Base-by-base conservation (phyloP, 129 eudicot genomes). In the Flaveria sonorensis region DNA sequence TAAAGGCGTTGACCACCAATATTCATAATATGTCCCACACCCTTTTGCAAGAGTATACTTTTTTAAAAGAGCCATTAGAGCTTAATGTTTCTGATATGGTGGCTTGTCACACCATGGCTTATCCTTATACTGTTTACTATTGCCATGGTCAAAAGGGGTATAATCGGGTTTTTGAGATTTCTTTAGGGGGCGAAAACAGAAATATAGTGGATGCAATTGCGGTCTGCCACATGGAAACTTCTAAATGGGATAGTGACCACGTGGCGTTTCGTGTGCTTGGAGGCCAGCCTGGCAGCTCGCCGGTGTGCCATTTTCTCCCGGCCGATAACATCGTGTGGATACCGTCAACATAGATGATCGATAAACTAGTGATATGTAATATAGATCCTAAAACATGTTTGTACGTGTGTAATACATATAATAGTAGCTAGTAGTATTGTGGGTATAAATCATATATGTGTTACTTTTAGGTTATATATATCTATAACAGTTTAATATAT, bases 31-130 rank as follows among this genome's bases (percentile, higher is more conserved):
- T 69, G 20, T 21, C 76, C n/a, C 24, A 60, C 11, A 69, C 81
- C 59, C 70, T 59, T 70, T 73, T 80, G 79, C 85, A 81, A 40
- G 60, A 14, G 74, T 81, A 81, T 57, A 81, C 85, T 16, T 76
- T 81, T 50, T 53, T 81, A 24, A 65, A 81, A 13, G 81, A 71
- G 68, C 81, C 85, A 0, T 48, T 50, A 46, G 81, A 81, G 68
- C 28, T 81, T 70, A 46, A 76, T 36, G 76, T 57, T 51, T 47
- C 68, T 43, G 67, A 81, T 15, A 81, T 70, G 81, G 68, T 81
- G 51, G 77, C 81, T 61, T 81, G 85, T 71, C 85, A 81, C 45
- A 71, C 85, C 57, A 81, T 81, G 85, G 73, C 85, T 48, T 81
- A 81, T 30, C 81, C 81, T 61, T 81, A 76, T 64, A 20, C 81